A percentile compares a stretch with the other conserved stretches of the same genome.
Evolutionary conservation across 225 moss, liverwort and hornwort genomes (phyloP).

Genomic region (Polytrichum commune): DNA sequence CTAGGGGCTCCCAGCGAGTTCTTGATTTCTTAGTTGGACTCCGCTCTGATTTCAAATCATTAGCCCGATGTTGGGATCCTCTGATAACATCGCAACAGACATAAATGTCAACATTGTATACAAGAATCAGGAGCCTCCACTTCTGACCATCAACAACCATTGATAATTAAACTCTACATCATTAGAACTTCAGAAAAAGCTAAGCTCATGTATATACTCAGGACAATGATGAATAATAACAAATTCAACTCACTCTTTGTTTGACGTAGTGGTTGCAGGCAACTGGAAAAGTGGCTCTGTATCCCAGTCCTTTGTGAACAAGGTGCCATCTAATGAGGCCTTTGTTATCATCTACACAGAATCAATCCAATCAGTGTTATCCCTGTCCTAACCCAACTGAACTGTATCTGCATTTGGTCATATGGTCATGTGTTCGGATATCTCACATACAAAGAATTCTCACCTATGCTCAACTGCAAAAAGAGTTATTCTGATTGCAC

Average conservation of each 20-base stretch:
- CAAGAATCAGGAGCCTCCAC: not conserved
- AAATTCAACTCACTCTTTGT: constrained; percentile 29
- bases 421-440: no score
- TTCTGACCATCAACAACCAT: no score
- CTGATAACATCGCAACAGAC: not conserved
- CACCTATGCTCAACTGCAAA: no score
- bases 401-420: no score
- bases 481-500: no score
- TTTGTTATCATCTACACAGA: constrained; percentile 73
- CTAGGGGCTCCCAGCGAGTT: constrained; percentile 75
- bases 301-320: constrained; percentile 93
- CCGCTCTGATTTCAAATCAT: constrained; percentile 40
- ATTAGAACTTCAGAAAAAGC: no score
- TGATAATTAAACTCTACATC: no score
- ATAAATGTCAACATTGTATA: not conserved
- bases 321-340: constrained; percentile 79
- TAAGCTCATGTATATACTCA: no score
- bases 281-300: constrained; percentile 88
- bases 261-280: constrained; percentile 37
- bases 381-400: not conserved
- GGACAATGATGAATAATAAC: not conserved
- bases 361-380: not conserved
- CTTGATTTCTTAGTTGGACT: constrained; percentile 50
- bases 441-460: no score
- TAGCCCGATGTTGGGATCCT: constrained; percentile 25